These are phyloP conservation scores for Ustanciosporium gigantosporum DNA, from an alignment of 1,284 basidiomycete genomes.

Conservation along the genomic window DNA sequence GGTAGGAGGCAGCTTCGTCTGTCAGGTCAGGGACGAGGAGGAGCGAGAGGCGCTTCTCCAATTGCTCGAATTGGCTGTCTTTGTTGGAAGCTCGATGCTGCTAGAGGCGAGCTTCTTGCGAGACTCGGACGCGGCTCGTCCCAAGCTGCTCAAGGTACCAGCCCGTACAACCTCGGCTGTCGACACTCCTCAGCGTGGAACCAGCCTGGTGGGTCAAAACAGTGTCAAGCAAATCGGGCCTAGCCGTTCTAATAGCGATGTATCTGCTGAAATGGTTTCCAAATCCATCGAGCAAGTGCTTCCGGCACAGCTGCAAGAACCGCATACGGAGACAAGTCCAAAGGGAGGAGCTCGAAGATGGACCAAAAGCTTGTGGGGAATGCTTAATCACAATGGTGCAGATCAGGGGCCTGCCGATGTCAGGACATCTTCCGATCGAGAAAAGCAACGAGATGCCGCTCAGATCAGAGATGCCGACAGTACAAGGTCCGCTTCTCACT, in stretches of 20 bases:
- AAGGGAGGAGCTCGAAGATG: constrained; percentile 14
- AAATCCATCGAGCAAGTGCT: neutral
- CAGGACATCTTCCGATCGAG: neutral
- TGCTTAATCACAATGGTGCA: too few species aligned
- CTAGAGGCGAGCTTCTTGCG: constrained; percentile 45
- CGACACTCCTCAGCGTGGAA: constrained; percentile 16
- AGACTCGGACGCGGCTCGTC: constrained; percentile 41
- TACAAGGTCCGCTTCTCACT: constrained; percentile 8
- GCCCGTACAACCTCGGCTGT: constrained; percentile 19
- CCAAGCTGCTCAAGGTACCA: constrained; percentile 25
- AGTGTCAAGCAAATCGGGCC: neutral
- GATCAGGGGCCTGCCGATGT: neutral
- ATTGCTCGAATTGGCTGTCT: constrained; percentile 36
- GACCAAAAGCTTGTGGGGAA: constrained; percentile 42
- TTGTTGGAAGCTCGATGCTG: constrained; percentile 50
- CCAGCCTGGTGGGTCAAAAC: constrained; percentile 7
- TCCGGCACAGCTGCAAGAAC: too few species aligned
- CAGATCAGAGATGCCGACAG: too few species aligned
- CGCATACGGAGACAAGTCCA: neutral
- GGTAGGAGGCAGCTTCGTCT: constrained; percentile 48
- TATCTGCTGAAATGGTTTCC: neutral
- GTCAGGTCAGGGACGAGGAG: constrained; percentile 18
- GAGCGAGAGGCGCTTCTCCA: constrained; percentile 12
- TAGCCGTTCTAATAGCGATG: neutral
- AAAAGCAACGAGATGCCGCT: too few species aligned